These are phyloP conservation scores for Nakataea oryzae DNA, from an alignment of 2,329 filamentous ascomycete genomes.

Conservation along the genomic window DNA sequence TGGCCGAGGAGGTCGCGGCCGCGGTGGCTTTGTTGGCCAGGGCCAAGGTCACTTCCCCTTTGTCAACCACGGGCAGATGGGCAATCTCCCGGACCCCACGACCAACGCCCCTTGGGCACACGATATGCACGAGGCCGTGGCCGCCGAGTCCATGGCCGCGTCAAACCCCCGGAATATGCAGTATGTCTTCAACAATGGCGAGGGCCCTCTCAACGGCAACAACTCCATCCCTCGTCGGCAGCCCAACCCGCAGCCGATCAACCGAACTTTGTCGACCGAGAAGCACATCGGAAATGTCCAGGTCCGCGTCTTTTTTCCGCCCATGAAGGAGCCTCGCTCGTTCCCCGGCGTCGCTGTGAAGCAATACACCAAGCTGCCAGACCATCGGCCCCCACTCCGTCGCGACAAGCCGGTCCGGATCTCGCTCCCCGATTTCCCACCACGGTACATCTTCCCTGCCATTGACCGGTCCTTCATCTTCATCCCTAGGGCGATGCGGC, in stretches of 20 bases:
- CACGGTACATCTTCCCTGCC: constrained; percentile 85
- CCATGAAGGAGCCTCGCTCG: constrained; percentile 59
- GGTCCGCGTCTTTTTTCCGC: constrained; percentile 69
- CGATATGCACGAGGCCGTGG: constrained; percentile 77
- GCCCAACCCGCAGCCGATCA: constrained; percentile 54
- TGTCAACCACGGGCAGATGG: constrained; percentile 1
- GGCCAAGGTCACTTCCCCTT: constrained; percentile 24
- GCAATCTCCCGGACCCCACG: constrained; percentile 39
- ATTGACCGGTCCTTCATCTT: constrained; percentile 93
- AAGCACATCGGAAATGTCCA: constrained; percentile 76
- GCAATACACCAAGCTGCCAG: constrained; percentile 86
- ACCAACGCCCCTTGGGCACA: constrained; percentile 79
- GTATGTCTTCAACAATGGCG: constrained; percentile 28
- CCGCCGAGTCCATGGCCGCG: constrained; percentile 26
- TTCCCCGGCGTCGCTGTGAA: constrained; percentile 73
- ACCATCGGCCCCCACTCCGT: constrained; percentile 86
- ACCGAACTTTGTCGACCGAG: constrained; percentile 72
- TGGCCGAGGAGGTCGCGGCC: constrained; percentile 52
- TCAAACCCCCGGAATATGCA: constrained; percentile 9
- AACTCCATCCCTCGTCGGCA: constrained; percentile 45
- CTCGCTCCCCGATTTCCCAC: constrained; percentile 68
- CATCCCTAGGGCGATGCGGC: constrained; percentile 85
- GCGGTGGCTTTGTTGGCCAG: constrained; percentile 34
- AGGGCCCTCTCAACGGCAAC: constrained; percentile 43
- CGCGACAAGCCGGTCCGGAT: constrained; percentile 95